Percentiles rank a stretch among this genome's conserved stretches.
phyloP scores from a whole-genome alignment of 805 yeast genomes.

The Saturnispora besseyi region DNA sequence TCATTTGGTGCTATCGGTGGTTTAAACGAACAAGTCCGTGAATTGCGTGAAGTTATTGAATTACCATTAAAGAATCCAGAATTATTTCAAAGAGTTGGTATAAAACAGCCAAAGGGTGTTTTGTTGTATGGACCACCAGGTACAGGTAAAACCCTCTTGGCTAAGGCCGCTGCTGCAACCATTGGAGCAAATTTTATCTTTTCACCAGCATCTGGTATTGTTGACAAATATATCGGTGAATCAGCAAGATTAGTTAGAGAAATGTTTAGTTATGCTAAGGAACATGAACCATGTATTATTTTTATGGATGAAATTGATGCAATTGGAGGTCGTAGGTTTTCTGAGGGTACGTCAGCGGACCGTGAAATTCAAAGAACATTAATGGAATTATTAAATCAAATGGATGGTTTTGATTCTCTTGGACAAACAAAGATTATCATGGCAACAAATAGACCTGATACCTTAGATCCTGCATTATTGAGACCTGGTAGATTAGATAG shows the following conservation, averaged over 20 bases:
- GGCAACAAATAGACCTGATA: conserved; percentile 93
- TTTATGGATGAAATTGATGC: conserved; percentile 97
- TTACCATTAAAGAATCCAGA: conserved; percentile 96
- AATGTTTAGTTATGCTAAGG: conserved; percentile 92
- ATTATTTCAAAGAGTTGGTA: conserved; percentile 89
- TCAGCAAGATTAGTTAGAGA: conserved; percentile 95
- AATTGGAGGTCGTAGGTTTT: conserved; percentile 98
- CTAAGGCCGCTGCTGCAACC: conserved; percentile 95
- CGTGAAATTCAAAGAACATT: conserved; percentile 99
- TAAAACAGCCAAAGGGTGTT: conserved; percentile 97
- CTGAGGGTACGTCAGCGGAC: conserved; percentile 98
- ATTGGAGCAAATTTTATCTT: conserved; percentile 89
- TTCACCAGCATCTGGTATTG: conserved; percentile 98
- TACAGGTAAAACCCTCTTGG: conserved; percentile 96
- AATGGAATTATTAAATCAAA: conserved; percentile 92
- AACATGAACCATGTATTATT: conserved; percentile 84
- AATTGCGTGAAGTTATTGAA: conserved; percentile 94
- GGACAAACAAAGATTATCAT: conserved; percentile 94
- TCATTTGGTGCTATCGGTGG: conserved; percentile 96
- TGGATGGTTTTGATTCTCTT: conserved; percentile 98
- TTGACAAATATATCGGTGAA: conserved; percentile 92
- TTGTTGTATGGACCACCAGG: conserved; percentile 96
- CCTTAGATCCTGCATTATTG: conserved; percentile 83
- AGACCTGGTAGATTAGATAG: conserved; percentile 99
- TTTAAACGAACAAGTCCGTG: conserved; percentile 88